Percentiles rank a stretch among this genome's conserved stretches.
Evolutionary conservation across 1,284 basidiomycete genomes (phyloP).

Genomic region (Fomes fomentarius): DNA sequence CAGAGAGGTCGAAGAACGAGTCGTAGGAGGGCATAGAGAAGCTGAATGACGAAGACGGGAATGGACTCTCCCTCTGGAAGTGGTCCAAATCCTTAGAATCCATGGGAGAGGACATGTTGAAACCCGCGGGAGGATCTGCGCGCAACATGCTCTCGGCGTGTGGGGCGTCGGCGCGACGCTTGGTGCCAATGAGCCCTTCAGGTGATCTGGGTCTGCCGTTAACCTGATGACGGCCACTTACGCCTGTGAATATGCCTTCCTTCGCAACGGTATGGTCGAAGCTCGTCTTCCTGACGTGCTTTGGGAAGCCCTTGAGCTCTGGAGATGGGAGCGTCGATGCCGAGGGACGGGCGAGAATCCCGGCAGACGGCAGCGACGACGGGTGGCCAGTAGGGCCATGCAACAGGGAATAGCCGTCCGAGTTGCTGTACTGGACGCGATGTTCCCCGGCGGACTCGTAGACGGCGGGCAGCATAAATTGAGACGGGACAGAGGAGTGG

Average conservation of each 20-base stretch:
- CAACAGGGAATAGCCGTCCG: slow-evolving; percentile 44
- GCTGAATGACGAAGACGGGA: slow-evolving; percentile 77
- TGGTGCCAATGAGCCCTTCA: slow-evolving; percentile 64
- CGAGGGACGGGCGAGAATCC: slow-evolving; percentile 51
- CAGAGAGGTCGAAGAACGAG: slow-evolving; percentile 59
- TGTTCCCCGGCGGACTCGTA: slow-evolving; percentile 50
- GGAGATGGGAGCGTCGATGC: slow-evolving; percentile 41
- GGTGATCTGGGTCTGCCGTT: slow-evolving; percentile 73
- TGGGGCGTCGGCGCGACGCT: slow-evolving; percentile 75
- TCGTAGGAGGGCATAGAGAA: slow-evolving; percentile 78
- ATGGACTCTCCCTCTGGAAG: slow-evolving; percentile 45
- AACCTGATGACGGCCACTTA: slow-evolving; percentile 75
- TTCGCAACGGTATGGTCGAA: slow-evolving; percentile 87
- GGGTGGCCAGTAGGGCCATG: slow-evolving; percentile 61
- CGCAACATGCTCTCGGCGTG: slow-evolving; percentile 77
- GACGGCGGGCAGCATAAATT: slow-evolving; percentile 46
- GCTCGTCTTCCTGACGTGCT: slow-evolving; percentile 87
- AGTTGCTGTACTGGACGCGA: slow-evolving; percentile 20
- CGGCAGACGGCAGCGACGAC: slow-evolving; percentile 67
- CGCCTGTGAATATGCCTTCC: slow-evolving; percentile 59
- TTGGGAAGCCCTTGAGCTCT: slow-evolving; percentile 67
- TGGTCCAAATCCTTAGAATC: slow-evolving; percentile 32
- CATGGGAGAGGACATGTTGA: slow-evolving; percentile 42
- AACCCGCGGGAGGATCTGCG: slow-evolving; percentile 65
- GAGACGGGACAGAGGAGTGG: slow-evolving; percentile 33